Base-by-base conservation (phyloP, 2,329 filamentous ascomycete species). In the Arthrobotrys iridis region DNA sequence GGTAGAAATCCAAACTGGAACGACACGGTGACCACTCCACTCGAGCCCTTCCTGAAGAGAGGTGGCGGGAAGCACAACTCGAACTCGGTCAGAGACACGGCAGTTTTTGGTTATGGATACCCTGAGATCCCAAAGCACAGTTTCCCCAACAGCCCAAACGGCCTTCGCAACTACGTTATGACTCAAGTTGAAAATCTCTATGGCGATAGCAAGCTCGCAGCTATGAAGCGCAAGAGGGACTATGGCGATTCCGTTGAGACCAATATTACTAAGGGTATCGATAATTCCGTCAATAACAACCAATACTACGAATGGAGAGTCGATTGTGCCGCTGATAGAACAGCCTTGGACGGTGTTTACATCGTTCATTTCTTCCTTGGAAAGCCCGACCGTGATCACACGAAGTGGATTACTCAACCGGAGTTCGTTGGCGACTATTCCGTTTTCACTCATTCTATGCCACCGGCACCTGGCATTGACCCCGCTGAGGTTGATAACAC, bases 391-490 rank as follows among this genome's bases (percentile, higher is more conserved):
- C 41, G 67, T 0, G 77, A 80, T 11, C 76, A 80, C 2, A 40
- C 46, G 8, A 77, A 77, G 22, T 82, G 83, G 81, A 77, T 80
- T 1, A 81, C 80, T 0, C 82, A 83, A 58, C 78, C 79, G 6
- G 82, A 83, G 41, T 82, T 83, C 28, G 80, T 84, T 24, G 83
- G 83, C 26, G 82, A 82, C 40, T 80, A 83, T 28, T 79, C 80
- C 2, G 79, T 82, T 5, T 82, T 84, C 48, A 82, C 81, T 81
- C 81, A 46, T 22, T 57, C 4, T 78, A 82, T 58, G 77, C 78
- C 22, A 33, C 13, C 45, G 0, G 22, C 63, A 6, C 26, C 35
- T 28, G 45, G 15, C 4, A 30, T 26, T 15, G 57, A 75, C 10
- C 35, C 63, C 2, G 4, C 13, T 2, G 10, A 15, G 0, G 76